Evolutionary conservation across 192 early-diverging fungal genomes (phyloP).

Genomic region (Borealophlyctis nickersoniae): DNA sequence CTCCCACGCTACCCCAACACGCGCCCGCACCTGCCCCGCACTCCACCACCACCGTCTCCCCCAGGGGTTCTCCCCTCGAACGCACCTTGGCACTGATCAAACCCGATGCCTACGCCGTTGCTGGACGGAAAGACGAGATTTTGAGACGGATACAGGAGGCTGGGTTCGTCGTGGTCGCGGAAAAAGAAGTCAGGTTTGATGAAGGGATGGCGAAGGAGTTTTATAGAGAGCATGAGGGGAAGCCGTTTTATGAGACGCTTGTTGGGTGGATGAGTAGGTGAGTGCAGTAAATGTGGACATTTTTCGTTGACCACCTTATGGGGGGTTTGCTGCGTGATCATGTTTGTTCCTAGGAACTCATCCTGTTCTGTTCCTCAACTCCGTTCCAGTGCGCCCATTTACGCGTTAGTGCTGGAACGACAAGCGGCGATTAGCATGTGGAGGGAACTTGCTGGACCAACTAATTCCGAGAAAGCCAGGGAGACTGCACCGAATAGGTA

Average conservation of each 20-base stretch:
- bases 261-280: conserved; percentile 54
- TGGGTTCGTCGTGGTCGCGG: conserved; percentile 44
- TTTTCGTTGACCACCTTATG: too few species aligned
- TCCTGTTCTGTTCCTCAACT: background rate
- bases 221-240: conserved; percentile 45
- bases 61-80: background rate
- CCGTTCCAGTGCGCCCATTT: conserved; percentile 40
- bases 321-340: conserved; percentile 12
- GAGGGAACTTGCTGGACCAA: conserved; percentile 51
- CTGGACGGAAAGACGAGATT: conserved; percentile 28
- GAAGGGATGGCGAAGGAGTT: conserved; percentile 42
- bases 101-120: conserved; percentile 30
- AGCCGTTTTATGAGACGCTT: conserved; percentile 45
- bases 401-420: conserved; percentile 44
- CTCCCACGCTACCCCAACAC: conserved; percentile 23
- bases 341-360: conserved; percentile 22
- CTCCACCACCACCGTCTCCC: background rate
- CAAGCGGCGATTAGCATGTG: conserved; percentile 37
- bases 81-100: conserved; percentile 40
- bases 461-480: conserved; percentile 50
- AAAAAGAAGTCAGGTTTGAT: conserved; percentile 37
- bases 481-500: conserved; percentile 44
- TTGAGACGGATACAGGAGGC: conserved; percentile 16
- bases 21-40: conserved; percentile 43
- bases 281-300: too few species aligned